Conservation (phyloP, 352 stramenopile species). For the Pythium monospermum region DNA sequence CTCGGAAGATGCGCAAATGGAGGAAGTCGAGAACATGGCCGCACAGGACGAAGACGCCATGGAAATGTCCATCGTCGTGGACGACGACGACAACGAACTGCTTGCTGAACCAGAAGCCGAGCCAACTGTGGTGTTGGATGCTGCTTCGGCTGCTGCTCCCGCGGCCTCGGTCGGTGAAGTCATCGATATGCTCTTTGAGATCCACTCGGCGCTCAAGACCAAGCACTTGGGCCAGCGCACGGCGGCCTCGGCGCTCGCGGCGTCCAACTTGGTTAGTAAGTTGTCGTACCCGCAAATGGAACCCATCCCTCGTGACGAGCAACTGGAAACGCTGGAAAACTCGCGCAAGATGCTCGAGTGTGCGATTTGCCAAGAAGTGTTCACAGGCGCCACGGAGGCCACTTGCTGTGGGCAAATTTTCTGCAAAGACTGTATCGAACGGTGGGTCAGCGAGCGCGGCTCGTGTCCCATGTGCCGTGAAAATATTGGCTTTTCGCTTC, state of each 20-base stretch:
- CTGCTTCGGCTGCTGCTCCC: background rate
- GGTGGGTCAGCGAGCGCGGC: constrained; percentile 74
- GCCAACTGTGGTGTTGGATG: constrained; percentile 5
- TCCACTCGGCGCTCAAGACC: constrained; percentile 78
- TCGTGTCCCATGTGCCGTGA: constrained; percentile 83
- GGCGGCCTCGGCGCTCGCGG: constrained; percentile 63
- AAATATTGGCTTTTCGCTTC: constrained; percentile 58
- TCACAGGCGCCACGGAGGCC: constrained; percentile 63
- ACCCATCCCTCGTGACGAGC: constrained; percentile 66
- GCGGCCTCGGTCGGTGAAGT: constrained; percentile 43
- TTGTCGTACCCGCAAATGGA: constrained; percentile 46
- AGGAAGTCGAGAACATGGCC: constrained; percentile 21
- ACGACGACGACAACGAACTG: background rate
- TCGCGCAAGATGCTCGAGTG: constrained; percentile 85
- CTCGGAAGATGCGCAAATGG: constrained; percentile 14
- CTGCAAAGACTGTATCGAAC: constrained; percentile 79
- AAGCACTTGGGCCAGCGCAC: constrained; percentile 70
- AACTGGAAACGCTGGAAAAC: constrained; percentile 75
- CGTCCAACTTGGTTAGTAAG: constrained; percentile 72
- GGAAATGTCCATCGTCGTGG: background rate
- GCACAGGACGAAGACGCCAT: constrained; percentile 14
- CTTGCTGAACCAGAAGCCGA: constrained; percentile 14
- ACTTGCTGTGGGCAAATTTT: constrained; percentile 85
- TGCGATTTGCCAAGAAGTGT: constrained; percentile 82
- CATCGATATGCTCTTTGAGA: constrained; percentile 84